Conservation (phyloP, 1,139 yeast species). For the Protomyces lactucae-debilis region DNA sequence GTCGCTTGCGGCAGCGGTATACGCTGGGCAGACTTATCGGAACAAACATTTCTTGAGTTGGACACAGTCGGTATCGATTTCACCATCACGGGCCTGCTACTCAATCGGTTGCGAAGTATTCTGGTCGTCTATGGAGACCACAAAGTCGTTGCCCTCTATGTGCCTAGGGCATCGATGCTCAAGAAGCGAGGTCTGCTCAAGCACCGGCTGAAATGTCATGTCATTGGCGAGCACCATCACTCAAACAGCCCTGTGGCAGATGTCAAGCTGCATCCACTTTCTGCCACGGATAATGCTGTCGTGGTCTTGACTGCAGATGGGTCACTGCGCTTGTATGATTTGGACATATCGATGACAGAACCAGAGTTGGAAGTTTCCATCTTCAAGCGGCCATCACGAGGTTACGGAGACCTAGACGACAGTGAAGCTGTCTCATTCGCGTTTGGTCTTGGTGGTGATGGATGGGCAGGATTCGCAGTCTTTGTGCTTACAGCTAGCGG, state of each 20-base stretch:
- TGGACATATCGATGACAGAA: slow-evolving; percentile 20
- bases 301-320: slow-evolving; percentile 23
- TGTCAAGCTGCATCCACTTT: slow-evolving; percentile 24
- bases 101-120: slow-evolving; percentile 3
- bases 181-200: neutral
- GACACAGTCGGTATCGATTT: slow-evolving; percentile 4
- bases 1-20: slow-evolving; percentile 26
- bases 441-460: slow-evolving; percentile 27
- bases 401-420: slow-evolving; percentile 18
- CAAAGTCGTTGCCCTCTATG: slow-evolving; percentile 8
- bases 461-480: slow-evolving; percentile 25
- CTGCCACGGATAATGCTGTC: slow-evolving; percentile 14
- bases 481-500: slow-evolving; percentile 19
- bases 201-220: slow-evolving; percentile 1
- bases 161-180: slow-evolving; percentile 1
- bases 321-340: slow-evolving; percentile 22
- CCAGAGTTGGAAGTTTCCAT: slow-evolving; percentile 18
- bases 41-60: slow-evolving; percentile 1
- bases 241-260: neutral
- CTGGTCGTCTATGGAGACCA: slow-evolving; percentile 4
- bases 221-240: slow-evolving; percentile 5
- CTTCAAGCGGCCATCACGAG: neutral
- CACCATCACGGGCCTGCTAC: neutral
- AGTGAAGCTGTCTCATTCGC: slow-evolving; percentile 12
- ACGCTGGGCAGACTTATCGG: slow-evolving; percentile 24